These are phyloP conservation scores for Urtica urens DNA, from an alignment of 306 rosid species.

Conservation along the genomic window DNA sequence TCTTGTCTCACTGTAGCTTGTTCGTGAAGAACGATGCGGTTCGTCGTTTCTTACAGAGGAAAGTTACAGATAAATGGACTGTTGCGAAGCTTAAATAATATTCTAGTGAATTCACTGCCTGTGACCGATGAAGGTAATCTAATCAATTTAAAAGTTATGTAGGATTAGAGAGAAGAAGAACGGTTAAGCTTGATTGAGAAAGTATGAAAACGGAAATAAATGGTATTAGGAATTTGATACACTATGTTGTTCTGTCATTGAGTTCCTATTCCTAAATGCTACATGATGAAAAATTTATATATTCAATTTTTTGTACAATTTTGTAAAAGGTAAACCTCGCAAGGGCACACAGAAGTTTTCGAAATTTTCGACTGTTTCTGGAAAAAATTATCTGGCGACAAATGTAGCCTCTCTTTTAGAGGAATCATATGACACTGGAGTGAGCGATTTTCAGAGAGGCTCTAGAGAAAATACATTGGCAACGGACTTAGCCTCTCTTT, in stretches of 20 bases:
- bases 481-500: constrained; percentile 46
- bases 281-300: background rate
- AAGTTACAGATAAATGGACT: background rate
- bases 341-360: constrained; percentile 6
- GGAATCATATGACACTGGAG: constrained; percentile 23
- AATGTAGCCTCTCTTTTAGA: constrained; percentile 54
- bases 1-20: too few species aligned
- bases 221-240: background rate
- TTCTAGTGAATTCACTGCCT: background rate
- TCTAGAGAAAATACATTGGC: constrained; percentile 35
- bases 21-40: constrained; percentile 1
- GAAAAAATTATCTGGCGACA: constrained; percentile 8
- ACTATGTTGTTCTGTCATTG: background rate
- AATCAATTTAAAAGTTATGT: background rate
- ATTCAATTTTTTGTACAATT: too few species aligned
- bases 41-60: background rate
- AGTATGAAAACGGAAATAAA: background rate
- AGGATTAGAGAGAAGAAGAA: background rate
- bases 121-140: background rate
- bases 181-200: background rate
- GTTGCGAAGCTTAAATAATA: background rate
- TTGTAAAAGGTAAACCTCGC: constrained; percentile 13
- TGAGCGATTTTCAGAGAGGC: too few species aligned
- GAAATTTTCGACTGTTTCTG: constrained; percentile 19
- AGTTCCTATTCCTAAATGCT: background rate